phyloP scores from a whole-genome alignment of 2,329 filamentous ascomycete genomes.

The Penicillium digitatum region DNA sequence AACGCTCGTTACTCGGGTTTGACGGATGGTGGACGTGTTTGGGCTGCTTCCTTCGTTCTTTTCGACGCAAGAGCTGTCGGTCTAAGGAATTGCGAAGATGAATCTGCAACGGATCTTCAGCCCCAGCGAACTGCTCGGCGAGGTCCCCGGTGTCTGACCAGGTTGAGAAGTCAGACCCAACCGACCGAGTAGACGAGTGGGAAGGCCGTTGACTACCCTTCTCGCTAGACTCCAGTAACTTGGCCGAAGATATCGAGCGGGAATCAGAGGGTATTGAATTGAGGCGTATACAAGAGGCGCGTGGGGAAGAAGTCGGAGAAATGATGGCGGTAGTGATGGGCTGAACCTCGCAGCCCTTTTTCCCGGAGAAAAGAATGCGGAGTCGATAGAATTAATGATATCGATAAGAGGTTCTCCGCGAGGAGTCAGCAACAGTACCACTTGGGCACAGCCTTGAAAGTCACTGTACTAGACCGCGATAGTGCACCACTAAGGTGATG shows the following conservation, averaged over 20 bases:
- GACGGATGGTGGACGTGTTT: conserved; percentile 68
- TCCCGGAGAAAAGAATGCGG: conserved; percentile 3
- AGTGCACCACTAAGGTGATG: conserved; percentile 11
- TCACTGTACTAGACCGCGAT: neutral
- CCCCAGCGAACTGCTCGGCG: conserved; percentile 81
- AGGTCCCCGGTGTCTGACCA: conserved; percentile 96
- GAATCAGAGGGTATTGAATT: conserved; percentile 58
- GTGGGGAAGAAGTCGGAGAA: conserved; percentile 66
- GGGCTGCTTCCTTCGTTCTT: conserved; percentile 41
- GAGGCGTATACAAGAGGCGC: conserved; percentile 75
- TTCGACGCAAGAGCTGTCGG: conserved; percentile 52
- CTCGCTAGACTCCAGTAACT: conserved; percentile 41
- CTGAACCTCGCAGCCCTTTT: conserved; percentile 70
- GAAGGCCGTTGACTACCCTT: conserved; percentile 53
- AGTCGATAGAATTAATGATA: conserved; percentile 3
- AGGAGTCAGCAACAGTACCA: conserved; percentile 1
- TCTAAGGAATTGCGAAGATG: conserved; percentile 58
- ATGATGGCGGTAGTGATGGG: conserved; percentile 76
- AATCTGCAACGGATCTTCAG: conserved; percentile 73
- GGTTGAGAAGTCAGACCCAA: conserved; percentile 67
- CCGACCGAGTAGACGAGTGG: conserved; percentile 48
- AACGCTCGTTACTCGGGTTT: conserved; percentile 43
- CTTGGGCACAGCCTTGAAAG: neutral
- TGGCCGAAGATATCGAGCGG: conserved; percentile 28
- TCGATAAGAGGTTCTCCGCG: conserved; percentile 8